These are phyloP conservation scores for Coniosporium apollinis DNA, from an alignment of 495 filamentous ascomycete species.

Conservation along the genomic window DNA sequence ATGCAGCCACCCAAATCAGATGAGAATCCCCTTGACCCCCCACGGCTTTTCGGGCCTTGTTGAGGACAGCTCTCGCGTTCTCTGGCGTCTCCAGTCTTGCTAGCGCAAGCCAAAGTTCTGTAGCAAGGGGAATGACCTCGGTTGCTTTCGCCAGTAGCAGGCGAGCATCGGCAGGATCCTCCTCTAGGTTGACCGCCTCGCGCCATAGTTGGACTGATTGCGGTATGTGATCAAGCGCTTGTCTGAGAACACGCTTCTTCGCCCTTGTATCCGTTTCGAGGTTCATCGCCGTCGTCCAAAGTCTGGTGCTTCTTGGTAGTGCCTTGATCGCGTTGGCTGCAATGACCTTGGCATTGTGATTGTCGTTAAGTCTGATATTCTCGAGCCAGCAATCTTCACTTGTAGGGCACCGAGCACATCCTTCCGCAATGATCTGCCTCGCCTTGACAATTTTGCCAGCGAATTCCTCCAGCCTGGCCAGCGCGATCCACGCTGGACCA, in stretches of 20 bases:
- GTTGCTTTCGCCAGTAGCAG: constrained; percentile 82
- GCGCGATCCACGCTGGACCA: constrained; percentile 91
- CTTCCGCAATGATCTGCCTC: constrained; percentile 65
- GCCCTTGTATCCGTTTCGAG: constrained; percentile 63
- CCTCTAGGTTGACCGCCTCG: constrained; percentile 88
- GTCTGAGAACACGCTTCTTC: constrained; percentile 78
- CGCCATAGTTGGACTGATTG: constrained; percentile 94
- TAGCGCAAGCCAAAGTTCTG: constrained; percentile 88
- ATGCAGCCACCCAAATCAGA: constrained; percentile 92
- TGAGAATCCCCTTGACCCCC: constrained; percentile 82
- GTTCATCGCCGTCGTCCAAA: constrained; percentile 93
- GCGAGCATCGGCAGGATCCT: constrained; percentile 69
- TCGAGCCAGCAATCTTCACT: constrained; percentile 94
- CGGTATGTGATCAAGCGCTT: constrained; percentile 75
- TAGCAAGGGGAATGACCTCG: constrained; percentile 79
- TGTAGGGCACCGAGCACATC: constrained; percentile 79
- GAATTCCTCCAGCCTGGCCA: constrained; percentile 78
- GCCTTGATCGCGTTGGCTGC: constrained; percentile 86
- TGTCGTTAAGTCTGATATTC: constrained; percentile 80
- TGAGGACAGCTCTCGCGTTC: constrained; percentile 85
- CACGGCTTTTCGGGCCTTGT: constrained; percentile 83
- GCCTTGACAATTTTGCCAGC: constrained; percentile 82
- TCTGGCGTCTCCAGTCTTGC: constrained; percentile 76
- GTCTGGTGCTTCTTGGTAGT: constrained; percentile 69
- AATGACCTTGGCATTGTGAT: constrained; percentile 85